phyloP scores from a whole-genome alignment of 768 basidiomycete species.

The Termitomyces titanicus region DNA sequence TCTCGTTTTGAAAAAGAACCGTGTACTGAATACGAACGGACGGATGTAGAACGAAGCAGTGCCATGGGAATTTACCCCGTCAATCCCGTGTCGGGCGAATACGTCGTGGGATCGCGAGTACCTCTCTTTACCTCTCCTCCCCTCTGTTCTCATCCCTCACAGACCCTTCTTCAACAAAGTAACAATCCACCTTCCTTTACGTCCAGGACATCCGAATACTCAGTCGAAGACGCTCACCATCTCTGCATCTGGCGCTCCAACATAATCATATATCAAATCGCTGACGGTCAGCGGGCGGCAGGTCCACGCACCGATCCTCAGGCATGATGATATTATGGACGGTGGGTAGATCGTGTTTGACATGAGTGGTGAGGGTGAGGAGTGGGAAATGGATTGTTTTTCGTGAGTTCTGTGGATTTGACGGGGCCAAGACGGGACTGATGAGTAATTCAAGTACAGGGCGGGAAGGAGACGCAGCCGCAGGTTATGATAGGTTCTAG shows the following conservation, averaged over 20 bases:
- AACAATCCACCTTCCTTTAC: conserved; percentile 49
- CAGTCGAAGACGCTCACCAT: conserved; percentile 41
- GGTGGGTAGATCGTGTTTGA: conserved; percentile 19
- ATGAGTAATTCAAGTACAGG: too few species aligned
- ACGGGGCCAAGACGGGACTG: too few species aligned
- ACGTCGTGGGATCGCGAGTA: conserved; percentile 73
- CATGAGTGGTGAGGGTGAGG: conserved; percentile 17
- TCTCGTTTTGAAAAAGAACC: too few species aligned
- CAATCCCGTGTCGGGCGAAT: conserved; percentile 73
- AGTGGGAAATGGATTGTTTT: conserved; percentile 15
- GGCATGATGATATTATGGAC: conserved; percentile 41
- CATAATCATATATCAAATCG: conserved; percentile 57
- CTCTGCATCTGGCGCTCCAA: conserved; percentile 50
- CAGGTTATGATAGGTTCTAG: too few species aligned
- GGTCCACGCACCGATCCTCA: conserved; percentile 45
- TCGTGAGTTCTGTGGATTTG: conserved; percentile 6
- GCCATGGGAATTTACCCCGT: conserved; percentile 85
- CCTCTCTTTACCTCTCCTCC: conserved; percentile 7
- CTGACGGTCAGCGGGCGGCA: conserved; percentile 51
- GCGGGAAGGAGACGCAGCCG: too few species aligned
- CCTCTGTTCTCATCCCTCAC: neutral
- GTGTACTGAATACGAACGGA: too few species aligned
- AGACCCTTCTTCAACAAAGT: conserved; percentile 53
- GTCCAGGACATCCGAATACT: conserved; percentile 5
- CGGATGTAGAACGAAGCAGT: conserved; percentile 67